Percentiles rank a stretch among this genome's conserved stretches.
These are phyloP conservation scores for Glaciozyma martinii DNA, from an alignment of 768 basidiomycete species.

Conservation along the genomic window DNA sequence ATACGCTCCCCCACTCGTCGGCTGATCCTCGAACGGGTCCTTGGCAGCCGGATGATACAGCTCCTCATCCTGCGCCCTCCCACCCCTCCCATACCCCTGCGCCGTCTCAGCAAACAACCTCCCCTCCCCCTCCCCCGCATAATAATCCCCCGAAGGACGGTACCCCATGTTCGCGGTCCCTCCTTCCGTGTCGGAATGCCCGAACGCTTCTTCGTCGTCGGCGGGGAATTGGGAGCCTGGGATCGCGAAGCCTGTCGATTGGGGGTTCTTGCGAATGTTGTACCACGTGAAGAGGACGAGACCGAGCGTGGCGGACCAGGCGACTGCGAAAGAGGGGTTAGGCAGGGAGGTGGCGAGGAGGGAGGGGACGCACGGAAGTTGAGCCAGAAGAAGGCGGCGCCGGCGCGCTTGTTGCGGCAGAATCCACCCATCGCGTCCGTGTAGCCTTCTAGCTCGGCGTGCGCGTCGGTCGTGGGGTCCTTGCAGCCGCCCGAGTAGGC, in stretches of 20 bases:
- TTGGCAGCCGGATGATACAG: neutral
- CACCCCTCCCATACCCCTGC: neutral
- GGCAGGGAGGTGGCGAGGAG: neutral
- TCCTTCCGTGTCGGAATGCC: constrained; percentile 6
- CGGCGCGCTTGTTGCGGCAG: constrained; percentile 33
- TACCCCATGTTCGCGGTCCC: neutral
- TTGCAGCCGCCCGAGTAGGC: constrained; percentile 34
- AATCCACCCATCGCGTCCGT: constrained; percentile 25
- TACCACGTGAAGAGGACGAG: constrained; percentile 14
- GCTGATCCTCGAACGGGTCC: constrained; percentile 5
- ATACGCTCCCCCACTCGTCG: neutral
- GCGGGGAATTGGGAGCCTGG: constrained; percentile 15
- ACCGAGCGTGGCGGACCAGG: constrained; percentile 13
- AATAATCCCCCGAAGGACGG: constrained; percentile 12
- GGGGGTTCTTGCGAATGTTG: constrained; percentile 13
- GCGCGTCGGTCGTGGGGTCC: constrained; percentile 18
- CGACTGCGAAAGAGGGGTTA: constrained; percentile 7
- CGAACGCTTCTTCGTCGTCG: constrained; percentile 18
- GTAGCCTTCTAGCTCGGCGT: constrained; percentile 30
- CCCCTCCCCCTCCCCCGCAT: constrained; percentile 1
- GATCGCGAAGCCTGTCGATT: constrained; percentile 12
- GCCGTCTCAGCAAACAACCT: neutral
- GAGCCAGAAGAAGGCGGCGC: constrained; percentile 34
- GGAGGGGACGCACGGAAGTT: constrained; percentile 13
- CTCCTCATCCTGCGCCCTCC: neutral